These are phyloP conservation scores for Whalleya microplaca DNA, from an alignment of 2,329 filamentous ascomycete genomes.

Conservation along the genomic window DNA sequence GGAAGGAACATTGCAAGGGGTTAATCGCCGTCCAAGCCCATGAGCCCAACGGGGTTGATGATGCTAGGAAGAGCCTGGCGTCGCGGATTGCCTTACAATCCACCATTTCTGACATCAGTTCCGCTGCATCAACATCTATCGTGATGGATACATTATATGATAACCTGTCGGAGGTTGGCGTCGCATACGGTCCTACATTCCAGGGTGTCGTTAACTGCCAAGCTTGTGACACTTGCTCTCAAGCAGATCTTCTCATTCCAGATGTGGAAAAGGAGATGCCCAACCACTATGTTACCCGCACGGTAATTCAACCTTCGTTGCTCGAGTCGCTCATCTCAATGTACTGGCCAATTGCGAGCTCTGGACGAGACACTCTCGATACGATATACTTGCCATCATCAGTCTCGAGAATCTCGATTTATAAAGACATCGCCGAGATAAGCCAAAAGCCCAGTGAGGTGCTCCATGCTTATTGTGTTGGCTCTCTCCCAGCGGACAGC, in stretches of 20 bases:
- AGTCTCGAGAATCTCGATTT: slow-evolving; percentile 44
- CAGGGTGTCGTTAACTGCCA: slow-evolving; percentile 52
- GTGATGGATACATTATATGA: slow-evolving; percentile 48
- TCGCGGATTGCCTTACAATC: slow-evolving; percentile 36
- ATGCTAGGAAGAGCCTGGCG: slow-evolving; percentile 35
- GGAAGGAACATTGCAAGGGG: slow-evolving; percentile 63
- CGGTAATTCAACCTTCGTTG: slow-evolving; percentile 43
- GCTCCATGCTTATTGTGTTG: slow-evolving; percentile 43
- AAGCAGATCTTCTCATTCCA: slow-evolving; percentile 40
- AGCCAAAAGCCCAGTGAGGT: slow-evolving; percentile 35
- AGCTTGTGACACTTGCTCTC: slow-evolving; percentile 40
- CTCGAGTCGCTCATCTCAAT: slow-evolving; percentile 46
- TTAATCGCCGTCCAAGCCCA: slow-evolving; percentile 46
- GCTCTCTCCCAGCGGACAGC: slow-evolving; percentile 30
- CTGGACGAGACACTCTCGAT: slow-evolving; percentile 34
- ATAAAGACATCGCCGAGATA: slow-evolving; percentile 32
- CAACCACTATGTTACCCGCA: slow-evolving; percentile 38
- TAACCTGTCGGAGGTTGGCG: slow-evolving; percentile 48
- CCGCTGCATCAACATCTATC: slow-evolving; percentile 35
- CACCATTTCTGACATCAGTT: slow-evolving; percentile 35
- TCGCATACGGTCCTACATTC: slow-evolving; percentile 55
- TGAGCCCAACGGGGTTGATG: slow-evolving; percentile 47
- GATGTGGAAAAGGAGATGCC: slow-evolving; percentile 47
- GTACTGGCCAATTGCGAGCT: slow-evolving; percentile 45
- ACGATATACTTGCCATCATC: slow-evolving; percentile 49